Conservation (phyloP, 208 protist genomes). For the Crithidia mellificae region DNA sequence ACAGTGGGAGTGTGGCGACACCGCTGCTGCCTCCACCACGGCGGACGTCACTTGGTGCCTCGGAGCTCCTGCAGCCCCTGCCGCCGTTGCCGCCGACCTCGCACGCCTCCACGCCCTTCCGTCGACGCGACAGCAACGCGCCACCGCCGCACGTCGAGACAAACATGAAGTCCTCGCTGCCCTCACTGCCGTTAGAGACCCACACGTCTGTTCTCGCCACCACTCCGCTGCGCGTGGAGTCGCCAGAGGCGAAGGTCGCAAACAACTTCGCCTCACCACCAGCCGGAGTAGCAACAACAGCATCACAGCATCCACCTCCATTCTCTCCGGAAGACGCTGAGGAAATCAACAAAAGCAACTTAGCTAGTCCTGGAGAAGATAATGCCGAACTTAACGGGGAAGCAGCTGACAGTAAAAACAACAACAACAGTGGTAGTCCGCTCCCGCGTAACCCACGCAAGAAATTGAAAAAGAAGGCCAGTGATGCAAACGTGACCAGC, state of each 20-base stretch:
- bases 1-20: no score
- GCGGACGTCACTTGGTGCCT: neutral
- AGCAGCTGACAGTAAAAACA: neutral
- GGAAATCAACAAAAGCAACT: neutral
- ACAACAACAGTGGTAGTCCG: neutral
- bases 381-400: neutral
- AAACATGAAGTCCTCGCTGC: neutral
- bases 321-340: no score
- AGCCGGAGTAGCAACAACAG: neutral
- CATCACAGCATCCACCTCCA: no score
- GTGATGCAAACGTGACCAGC: neutral
- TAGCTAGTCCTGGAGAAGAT: neutral
- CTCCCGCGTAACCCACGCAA: neutral
- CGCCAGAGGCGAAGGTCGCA: neutral
- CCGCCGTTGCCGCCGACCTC: neutral
- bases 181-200: neutral
- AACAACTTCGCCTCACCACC: no score
- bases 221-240: neutral
- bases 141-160: neutral
- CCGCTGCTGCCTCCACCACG: neutral
- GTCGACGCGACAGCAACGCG: neutral
- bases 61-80: conserved; percentile 5
- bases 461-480: neutral
- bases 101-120: neutral
- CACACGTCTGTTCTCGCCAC: neutral